Conservation (phyloP, 208 protist genomes). For the Trichomonas tenax region DNA sequence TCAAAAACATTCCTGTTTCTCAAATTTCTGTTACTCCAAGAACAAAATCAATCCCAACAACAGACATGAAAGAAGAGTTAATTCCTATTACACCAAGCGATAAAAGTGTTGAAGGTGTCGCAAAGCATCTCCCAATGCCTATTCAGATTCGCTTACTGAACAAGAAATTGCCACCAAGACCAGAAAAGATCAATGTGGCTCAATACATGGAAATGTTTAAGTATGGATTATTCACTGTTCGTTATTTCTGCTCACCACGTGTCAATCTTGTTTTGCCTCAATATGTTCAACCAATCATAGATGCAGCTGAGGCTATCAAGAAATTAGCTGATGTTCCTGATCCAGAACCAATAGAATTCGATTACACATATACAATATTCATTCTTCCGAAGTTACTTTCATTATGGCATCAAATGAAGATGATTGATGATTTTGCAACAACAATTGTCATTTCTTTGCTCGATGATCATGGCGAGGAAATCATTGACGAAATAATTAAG, state of each 20-base stretch:
- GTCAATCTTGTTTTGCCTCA: neutral
- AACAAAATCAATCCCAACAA: neutral
- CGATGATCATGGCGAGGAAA: neutral
- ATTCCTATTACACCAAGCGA: neutral
- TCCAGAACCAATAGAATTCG: neutral
- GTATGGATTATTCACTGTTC: neutral
- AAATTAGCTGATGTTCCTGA: neutral
- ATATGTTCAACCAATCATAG: neutral
- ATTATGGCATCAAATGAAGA: neutral
- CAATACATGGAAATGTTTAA: neutral
- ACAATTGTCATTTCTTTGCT: neutral
- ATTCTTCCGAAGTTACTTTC: neutral
- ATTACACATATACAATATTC: neutral
- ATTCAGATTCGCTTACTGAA: neutral
- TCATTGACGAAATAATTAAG: neutral
- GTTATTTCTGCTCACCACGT: neutral
- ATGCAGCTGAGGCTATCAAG: neutral
- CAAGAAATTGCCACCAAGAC: neutral
- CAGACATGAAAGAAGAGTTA: neutral
- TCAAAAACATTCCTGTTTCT: neutral
- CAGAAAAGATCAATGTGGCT: neutral
- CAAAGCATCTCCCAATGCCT: neutral
- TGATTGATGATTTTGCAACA: neutral
- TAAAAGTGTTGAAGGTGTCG: neutral
- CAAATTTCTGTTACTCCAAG: neutral